Evolutionary conservation across 73 alveolate species (phyloP).

Genomic region (Durusdinium trenchii): DNA sequence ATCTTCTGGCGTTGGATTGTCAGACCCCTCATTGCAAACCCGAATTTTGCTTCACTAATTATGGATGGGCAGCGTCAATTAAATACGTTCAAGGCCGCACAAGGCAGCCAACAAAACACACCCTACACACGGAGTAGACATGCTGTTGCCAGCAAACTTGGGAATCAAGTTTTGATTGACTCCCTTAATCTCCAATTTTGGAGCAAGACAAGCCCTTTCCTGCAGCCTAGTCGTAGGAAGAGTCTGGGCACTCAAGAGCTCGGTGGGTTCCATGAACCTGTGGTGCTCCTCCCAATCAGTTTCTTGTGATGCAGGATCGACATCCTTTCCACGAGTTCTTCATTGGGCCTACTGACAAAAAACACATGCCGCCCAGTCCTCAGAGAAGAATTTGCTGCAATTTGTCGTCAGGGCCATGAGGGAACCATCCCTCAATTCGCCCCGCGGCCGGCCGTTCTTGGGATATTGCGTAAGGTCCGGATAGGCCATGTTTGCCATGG

Average conservation of each 20-base stretch:
- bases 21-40: no score
- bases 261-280: not conserved
- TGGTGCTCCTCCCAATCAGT: conserved; percentile 9
- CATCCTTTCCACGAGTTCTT: no score
- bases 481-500: not conserved
- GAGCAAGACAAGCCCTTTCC: not conserved
- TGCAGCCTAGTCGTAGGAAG: conserved; percentile 1
- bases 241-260: conserved; percentile 12
- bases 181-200: not conserved
- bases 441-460: not conserved
- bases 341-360: no score
- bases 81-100: not conserved
- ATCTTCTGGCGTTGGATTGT: no score
- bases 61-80: no score
- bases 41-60: no score
- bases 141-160: not conserved
- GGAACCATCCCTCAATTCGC: not conserved
- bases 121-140: not conserved
- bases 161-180: not conserved
- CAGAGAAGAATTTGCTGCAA: not conserved
- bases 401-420: not conserved
- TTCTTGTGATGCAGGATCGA: no score
- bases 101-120: not conserved
- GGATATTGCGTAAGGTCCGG: not conserved
- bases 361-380: no score